Evolutionary conservation across 164 flowering plant genomes (phyloP).

Genomic region (grape (Vitis vinifera)): DNA sequence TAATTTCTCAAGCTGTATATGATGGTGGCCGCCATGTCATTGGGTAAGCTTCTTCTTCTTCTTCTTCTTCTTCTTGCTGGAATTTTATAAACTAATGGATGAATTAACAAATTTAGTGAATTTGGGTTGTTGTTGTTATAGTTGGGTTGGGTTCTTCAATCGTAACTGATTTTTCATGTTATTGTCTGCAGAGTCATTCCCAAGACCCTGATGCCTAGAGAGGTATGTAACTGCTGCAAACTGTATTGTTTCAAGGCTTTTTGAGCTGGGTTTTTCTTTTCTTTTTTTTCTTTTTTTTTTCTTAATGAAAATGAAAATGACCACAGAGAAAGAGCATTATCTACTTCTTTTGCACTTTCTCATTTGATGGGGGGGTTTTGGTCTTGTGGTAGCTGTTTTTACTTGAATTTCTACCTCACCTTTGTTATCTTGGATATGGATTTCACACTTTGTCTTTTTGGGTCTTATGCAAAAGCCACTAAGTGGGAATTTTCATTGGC

Average conservation of each 20-base stretch:
- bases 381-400: conserved; percentile 16
- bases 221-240: conserved; percentile 30
- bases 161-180: conserved; percentile 32
- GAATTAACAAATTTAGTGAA: neutral
- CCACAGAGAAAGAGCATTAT: conserved; percentile 11
- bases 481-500: conserved; percentile 5
- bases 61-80: neutral
- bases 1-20: conserved; percentile 71
- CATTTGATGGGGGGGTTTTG: neutral
- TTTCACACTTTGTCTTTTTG: conserved; percentile 11
- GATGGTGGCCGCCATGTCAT: conserved; percentile 79
- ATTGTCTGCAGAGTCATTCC: conserved; percentile 75
- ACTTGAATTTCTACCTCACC: conserved; percentile 28
- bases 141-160: conserved; percentile 9
- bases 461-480: neutral
- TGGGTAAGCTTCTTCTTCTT: conserved; percentile 41
- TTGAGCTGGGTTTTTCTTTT: neutral
- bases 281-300: neutral
- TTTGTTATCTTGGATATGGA: conserved; percentile 21
- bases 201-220: conserved; percentile 51
- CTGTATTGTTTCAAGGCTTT: neutral
- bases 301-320: conserved; percentile 3
- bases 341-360: neutral
- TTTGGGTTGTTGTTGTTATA: neutral
- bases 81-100: neutral